Conservation (phyloP, 805 yeast species). For the Wickerhamiella australiensis region DNA sequence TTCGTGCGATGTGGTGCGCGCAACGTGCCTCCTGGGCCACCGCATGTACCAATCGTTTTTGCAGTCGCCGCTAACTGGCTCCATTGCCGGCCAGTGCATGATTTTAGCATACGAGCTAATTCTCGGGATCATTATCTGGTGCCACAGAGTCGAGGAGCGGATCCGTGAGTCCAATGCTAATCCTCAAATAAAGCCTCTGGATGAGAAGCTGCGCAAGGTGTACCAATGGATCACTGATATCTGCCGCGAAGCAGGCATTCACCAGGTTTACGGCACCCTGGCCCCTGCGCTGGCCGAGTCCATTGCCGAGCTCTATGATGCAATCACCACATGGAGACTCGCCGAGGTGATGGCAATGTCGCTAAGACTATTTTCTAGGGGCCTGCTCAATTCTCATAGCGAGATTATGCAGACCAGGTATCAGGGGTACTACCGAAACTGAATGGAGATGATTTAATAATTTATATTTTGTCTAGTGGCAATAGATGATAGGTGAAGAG, state of each 20-base stretch:
- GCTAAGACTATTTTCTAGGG: slow-evolving; percentile 20
- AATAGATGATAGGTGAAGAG: too few species aligned
- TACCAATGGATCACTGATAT: slow-evolving; percentile 18
- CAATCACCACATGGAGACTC: slow-evolving; percentile 23
- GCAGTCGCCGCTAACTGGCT: slow-evolving; percentile 19
- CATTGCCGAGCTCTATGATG: slow-evolving; percentile 23
- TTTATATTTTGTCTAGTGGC: too few species aligned
- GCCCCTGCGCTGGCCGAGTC: slow-evolving; percentile 22
- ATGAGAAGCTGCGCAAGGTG: slow-evolving; percentile 1
- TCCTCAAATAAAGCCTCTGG: slow-evolving; percentile 7
- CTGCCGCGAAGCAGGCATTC: slow-evolving; percentile 18
- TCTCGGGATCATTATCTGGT: slow-evolving; percentile 24
- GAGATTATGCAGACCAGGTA: slow-evolving; percentile 7
- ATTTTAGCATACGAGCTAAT: slow-evolving; percentile 22
- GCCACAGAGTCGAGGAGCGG: slow-evolving; percentile 23
- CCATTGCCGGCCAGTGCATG: slow-evolving; percentile 19
- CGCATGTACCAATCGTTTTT: slow-evolving; percentile 20
- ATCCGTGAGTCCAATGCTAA: slow-evolving; percentile 4
- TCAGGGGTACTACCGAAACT: neutral
- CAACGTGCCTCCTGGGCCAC: slow-evolving; percentile 21
- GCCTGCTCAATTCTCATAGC: slow-evolving; percentile 14
- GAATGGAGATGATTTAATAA: neutral
- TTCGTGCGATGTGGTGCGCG: slow-evolving; percentile 22
- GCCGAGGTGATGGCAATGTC: slow-evolving; percentile 21
- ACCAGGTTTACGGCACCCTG: slow-evolving; percentile 19